Percentiles rank a stretch among this genome's conserved stretches.
phyloP scores from a whole-genome alignment of 2,329 filamentous ascomycete genomes.

The Neoarthrinium moseri region DNA sequence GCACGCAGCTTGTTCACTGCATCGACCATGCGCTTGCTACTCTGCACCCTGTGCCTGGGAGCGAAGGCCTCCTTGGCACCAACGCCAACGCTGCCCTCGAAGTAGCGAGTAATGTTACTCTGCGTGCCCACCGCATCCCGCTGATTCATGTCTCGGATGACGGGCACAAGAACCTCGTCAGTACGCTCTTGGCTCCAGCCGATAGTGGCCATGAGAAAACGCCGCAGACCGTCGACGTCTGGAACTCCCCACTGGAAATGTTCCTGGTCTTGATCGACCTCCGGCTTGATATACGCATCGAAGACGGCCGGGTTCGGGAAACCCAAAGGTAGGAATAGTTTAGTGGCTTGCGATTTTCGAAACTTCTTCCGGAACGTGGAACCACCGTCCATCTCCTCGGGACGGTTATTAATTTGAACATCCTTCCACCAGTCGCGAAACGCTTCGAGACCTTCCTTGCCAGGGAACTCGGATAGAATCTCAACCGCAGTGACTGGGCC shows the following conservation, averaged over 20 bases:
- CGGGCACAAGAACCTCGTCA: slow-evolving; percentile 92
- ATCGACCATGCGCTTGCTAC: slow-evolving; percentile 74
- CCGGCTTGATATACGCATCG: slow-evolving; percentile 80
- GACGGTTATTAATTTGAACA: slow-evolving; percentile 67
- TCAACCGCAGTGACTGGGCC: slow-evolving; percentile 94
- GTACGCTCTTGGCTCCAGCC: slow-evolving; percentile 91
- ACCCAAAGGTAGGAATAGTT: slow-evolving; percentile 77
- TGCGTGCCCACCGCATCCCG: slow-evolving; percentile 89
- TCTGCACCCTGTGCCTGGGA: slow-evolving; percentile 63
- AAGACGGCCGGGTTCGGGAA: slow-evolving; percentile 81
- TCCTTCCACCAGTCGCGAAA: slow-evolving; percentile 88
- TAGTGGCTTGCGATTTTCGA: slow-evolving; percentile 72
- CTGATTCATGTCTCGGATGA: slow-evolving; percentile 92
- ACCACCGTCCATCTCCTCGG: slow-evolving; percentile 58
- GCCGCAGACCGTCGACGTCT: slow-evolving; percentile 79
- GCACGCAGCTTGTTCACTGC: slow-evolving; percentile 68
- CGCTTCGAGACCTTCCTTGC: slow-evolving; percentile 57
- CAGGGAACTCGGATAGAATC: slow-evolving; percentile 85
- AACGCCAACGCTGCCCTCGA: slow-evolving; percentile 70
- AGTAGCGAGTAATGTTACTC: slow-evolving; percentile 92
- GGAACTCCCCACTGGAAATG: slow-evolving; percentile 94
- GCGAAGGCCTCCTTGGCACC: slow-evolving; percentile 68
- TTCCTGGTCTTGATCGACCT: slow-evolving; percentile 77
- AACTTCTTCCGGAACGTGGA: slow-evolving; percentile 82
- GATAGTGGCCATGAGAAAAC: slow-evolving; percentile 86